Base-by-base conservation (phyloP, 2,329 filamentous ascomycete genomes). In the Colletotrichum sp. region DNA sequence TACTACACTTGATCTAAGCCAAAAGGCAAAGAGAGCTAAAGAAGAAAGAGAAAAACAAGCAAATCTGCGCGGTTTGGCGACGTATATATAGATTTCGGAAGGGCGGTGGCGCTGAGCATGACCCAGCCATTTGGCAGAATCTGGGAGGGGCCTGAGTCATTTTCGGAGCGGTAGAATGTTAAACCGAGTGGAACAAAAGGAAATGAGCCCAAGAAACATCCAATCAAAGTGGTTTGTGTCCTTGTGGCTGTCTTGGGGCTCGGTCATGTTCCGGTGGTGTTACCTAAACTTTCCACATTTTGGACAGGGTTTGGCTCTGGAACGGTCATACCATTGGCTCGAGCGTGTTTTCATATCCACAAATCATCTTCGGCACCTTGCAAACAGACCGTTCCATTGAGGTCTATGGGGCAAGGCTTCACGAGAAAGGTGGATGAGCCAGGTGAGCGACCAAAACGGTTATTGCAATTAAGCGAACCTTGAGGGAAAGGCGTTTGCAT, bases 1-100 rank as follows among this genome's bases (percentile, higher is more conserved):
- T 95, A 95, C 94, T 95, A 95, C 93, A 95, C 93, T 95, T 95
- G 94, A 95, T 95, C 94, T 95, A 94, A 94, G 92, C 92, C 90
- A 91, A 90, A 89, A 88, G 88, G 25, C 25, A 25, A 25, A 25
- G 25, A 25, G 25, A 25, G 25, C 25, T 25, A 25, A 25, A 25
- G 25, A 25, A 25, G 25, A 25, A 25, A 25, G n/a, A 25, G 25
- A 25, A 25, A 25, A 25, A 25, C 3, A 25, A 25, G 25, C n/a
- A n/a, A n/a, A n/a, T n/a, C n/a, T n/a, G n/a, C 25, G 27, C 27
- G 27, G 80, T 82, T 82, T 87, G n/a, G n/a, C n/a, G n/a, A n/a
- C n/a, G n/a, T n/a, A n/a, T n/a, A 87, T 85, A 83, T 48, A 9
- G 8, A 3, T 32, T 15, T 63, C 1, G 6, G 30, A 11, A 11